Conservation (phyloP, 345 rosid genomes). For the Salix brachista region DNA sequence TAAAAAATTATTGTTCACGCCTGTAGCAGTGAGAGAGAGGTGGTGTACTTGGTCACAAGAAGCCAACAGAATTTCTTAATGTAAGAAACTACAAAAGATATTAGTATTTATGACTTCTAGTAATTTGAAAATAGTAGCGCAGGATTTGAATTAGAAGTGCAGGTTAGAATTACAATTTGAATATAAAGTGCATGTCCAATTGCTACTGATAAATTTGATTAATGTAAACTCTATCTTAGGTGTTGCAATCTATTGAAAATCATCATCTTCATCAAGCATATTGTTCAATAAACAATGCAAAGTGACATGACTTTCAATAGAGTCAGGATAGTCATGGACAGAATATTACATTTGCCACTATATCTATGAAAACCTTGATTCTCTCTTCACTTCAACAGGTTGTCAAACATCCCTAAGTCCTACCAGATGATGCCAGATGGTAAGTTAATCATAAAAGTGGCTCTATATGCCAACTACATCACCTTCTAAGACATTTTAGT, state of each 20-base stretch:
- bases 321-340: background rate
- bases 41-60: too few species aligned
- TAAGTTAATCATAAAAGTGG: background rate
- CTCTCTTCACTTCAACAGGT: background rate
- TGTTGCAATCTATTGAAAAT: background rate
- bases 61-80: background rate
- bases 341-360: background rate
- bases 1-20: background rate
- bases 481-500: background rate
- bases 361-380: background rate
- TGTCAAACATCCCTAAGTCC: background rate
- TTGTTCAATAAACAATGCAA: too few species aligned
- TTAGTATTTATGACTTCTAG: background rate
- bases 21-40: background rate
- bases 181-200: too few species aligned
- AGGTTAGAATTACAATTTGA: background rate
- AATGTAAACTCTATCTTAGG: too few species aligned
- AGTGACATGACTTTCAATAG: too few species aligned
- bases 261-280: too few species aligned
- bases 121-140: background rate
- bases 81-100: background rate
- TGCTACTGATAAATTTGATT: too few species aligned
- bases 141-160: background rate
- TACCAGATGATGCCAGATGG: background rate
- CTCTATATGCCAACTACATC: background rate